Evolutionary conservation across 805 yeast species (phyloP), one percentile per base, ranked within the genome.

Genomic region (Komagataella mondaviorum): DNA sequence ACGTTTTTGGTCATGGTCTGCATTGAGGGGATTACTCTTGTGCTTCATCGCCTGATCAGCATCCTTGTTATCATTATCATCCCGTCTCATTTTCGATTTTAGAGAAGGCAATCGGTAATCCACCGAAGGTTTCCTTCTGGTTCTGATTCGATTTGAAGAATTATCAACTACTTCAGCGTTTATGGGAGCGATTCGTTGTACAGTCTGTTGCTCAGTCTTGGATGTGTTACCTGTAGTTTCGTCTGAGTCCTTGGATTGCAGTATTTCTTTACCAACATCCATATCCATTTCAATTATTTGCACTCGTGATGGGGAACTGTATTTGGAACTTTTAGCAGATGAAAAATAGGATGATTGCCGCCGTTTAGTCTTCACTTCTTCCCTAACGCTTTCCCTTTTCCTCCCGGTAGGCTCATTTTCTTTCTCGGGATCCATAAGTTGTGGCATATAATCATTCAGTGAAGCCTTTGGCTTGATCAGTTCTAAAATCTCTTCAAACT

Each of bases 41-140:
- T 6, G 39, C 8, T 30, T 12, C 14, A 14, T 30, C 39, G 14
- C 12, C 14, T 14, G 39, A 30, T 30, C 78, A 1, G 89, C 89
- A 62, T 80, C 86, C 2, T 78, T 78, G 47, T 81, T 66, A 55
- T 73, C 71, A 30, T 70, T 83, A 0, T 81, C 71, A 39, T 78
- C 80, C 56, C 91, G 71, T 60, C 95, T 75, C 82, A 83, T 73
- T 60, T 85, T 85, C 14, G 74, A 76, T 45, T 85, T 70, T 51
- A 84, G 63, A 1, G 90, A 80, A 0, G 89, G 88, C 39, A 80
- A 71, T 17, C 80, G 79, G 58, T 87, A 87, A 61, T 80, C 78
- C 5, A 87, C 78, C 8, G 75, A 72, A 16, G 47, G 24, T 53
- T 75, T 78, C 3, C 80, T 74, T 20, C 80, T 67, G 22, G 88